phyloP scores from a whole-genome alignment of 208 protist species.

The Acanthamoeba quina region DNA sequence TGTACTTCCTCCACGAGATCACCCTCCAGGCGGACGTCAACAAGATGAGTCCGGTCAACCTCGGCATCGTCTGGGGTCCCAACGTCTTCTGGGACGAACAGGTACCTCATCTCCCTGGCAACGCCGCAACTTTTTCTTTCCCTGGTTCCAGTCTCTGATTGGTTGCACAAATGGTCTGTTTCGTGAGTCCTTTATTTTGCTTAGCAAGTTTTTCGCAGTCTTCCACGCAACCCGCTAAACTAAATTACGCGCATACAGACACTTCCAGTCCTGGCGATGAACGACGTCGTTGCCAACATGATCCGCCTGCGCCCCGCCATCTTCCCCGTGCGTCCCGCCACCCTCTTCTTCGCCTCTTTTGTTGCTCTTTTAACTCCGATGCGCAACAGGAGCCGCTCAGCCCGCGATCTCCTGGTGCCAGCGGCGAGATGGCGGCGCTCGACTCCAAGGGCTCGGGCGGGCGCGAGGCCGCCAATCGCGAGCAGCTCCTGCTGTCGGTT shows the following conservation, averaged over 20 bases:
- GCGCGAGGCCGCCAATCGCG: neutral
- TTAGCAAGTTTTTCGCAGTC: too few relatives aligned
- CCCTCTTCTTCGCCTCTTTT: neutral
- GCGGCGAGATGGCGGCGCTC: neutral
- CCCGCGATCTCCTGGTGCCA: neutral
- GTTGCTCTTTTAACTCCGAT: neutral
- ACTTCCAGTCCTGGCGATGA: neutral
- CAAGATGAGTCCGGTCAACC: conserved; percentile 22
- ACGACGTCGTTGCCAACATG: conserved; percentile 32
- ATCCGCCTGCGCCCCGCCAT: neutral
- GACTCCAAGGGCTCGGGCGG: conserved; percentile 18
- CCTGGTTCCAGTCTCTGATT: too few relatives aligned
- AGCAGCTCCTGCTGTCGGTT: neutral
- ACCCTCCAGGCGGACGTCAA: neutral
- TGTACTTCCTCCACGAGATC: conserved; percentile 17
- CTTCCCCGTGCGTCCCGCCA: neutral
- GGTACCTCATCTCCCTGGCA: neutral
- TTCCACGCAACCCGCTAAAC: neutral
- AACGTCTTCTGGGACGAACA: conserved; percentile 43
- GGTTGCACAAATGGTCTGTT: neutral
- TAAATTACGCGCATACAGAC: neutral
- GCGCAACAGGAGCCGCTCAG: neutral
- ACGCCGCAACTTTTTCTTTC: too few relatives aligned
- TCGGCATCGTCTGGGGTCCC: conserved; percentile 21
- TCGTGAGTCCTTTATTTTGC: too few relatives aligned